A percentile compares a stretch with the other conserved stretches of the same genome.
phyloP scores from a whole-genome alignment of 139 green algal species.

The Deuterostichococcus epilithicus region DNA sequence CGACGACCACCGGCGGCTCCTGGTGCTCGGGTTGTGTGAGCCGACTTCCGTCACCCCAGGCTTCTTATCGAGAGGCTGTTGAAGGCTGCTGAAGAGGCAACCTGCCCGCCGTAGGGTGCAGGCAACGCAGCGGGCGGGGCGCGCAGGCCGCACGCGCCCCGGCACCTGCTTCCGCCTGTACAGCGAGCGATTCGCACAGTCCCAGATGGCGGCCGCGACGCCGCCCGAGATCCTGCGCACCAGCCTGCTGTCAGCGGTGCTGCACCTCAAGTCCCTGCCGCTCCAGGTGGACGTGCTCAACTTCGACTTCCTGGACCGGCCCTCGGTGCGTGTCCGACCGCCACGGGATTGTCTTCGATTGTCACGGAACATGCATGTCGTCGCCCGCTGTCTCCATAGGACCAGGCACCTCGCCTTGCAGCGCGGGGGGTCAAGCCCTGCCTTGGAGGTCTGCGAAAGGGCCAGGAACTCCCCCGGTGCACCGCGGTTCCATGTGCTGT shows the following conservation, averaged over 20 bases:
- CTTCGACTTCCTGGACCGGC: constrained; percentile 94
- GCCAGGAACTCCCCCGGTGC: too few species aligned
- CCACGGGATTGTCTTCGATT: too few species aligned
- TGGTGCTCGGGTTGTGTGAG: too few species aligned
- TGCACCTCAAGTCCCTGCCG: constrained; percentile 89
- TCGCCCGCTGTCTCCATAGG: too few species aligned
- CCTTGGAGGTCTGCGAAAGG: constrained; percentile 22
- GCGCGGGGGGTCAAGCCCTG: too few species aligned
- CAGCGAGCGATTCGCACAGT: constrained; percentile 73
- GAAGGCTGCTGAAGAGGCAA: too few species aligned
- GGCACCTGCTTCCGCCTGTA: constrained; percentile 92
- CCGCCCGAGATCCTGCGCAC: constrained; percentile 92
- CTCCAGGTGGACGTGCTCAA: constrained; percentile 80
- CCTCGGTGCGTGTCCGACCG: constrained; percentile 26
- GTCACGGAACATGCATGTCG: too few species aligned
- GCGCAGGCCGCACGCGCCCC: constrained; percentile 12
- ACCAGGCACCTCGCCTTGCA: too few species aligned
- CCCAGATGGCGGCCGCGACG: constrained; percentile 73
- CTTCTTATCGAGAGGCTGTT: too few species aligned
- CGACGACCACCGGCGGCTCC: too few species aligned
- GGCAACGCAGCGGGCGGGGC: background rate
- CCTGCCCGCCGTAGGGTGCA: background rate
- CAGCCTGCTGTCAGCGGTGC: constrained; percentile 72
- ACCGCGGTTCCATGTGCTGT: too few species aligned
- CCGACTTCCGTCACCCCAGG: too few species aligned